Conservation (phyloP, 768 basidiomycete genomes). For the Termitomyces sp. region DNA sequence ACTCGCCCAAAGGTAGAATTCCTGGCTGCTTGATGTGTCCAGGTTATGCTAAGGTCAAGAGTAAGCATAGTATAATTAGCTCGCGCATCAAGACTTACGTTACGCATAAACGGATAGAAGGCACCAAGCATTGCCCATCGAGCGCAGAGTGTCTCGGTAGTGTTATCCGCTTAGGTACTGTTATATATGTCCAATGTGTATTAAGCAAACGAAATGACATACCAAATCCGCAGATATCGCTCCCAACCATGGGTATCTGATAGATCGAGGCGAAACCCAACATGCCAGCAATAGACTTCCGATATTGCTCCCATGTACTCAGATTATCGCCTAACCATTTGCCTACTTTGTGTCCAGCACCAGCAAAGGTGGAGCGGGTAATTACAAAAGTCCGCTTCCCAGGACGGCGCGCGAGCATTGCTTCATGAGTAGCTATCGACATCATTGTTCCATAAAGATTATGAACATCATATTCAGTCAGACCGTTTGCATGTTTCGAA, state of each 20-base stretch:
- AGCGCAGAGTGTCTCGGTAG: slow-evolving; percentile 66
- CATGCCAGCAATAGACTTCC: slow-evolving; percentile 59
- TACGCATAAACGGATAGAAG: slow-evolving; percentile 79
- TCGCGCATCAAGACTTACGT: slow-evolving; percentile 37
- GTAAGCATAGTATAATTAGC: neutral
- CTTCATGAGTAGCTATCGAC: slow-evolving; percentile 57
- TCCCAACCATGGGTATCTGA: slow-evolving; percentile 74
- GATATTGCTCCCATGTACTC: slow-evolving; percentile 57
- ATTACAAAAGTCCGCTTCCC: slow-evolving; percentile 60
- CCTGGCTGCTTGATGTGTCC: slow-evolving; percentile 52
- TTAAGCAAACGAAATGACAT: slow-evolving; percentile 13
- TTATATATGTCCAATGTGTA: neutral
- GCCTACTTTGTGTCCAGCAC: slow-evolving; percentile 62
- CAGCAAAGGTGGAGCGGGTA: slow-evolving; percentile 72
- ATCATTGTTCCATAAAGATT: slow-evolving; percentile 74
- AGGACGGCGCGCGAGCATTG: slow-evolving; percentile 61
- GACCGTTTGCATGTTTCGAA: slow-evolving; percentile 52
- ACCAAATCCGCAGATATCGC: slow-evolving; percentile 72
- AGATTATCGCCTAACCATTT: slow-evolving; percentile 76
- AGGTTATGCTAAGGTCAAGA: slow-evolving; percentile 43
- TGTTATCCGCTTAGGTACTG: slow-evolving; percentile 41
- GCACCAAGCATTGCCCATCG: slow-evolving; percentile 78
- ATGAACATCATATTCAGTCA: slow-evolving; percentile 59
- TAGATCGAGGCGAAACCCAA: slow-evolving; percentile 62
- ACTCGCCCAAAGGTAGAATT: slow-evolving; percentile 63